Evolutionary conservation across 73 alveolate genomes (phyloP), one percentile per base, ranked within the genome.

Genomic region (Paramecium sexaurelia): DNA sequence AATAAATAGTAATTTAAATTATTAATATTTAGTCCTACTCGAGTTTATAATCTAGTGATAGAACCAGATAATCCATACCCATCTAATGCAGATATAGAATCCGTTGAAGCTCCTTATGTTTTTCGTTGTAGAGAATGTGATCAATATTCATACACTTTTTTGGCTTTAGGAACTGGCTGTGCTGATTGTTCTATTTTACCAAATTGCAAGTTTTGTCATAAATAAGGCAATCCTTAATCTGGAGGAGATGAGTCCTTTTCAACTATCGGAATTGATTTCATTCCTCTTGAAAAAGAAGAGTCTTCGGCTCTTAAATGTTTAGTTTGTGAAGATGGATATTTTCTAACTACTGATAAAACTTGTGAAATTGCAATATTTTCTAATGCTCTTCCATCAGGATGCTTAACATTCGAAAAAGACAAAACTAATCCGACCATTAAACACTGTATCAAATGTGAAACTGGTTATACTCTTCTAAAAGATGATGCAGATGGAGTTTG

Each of bases 121-220:
- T 29, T 78, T 10, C 35, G 40, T 9, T 78, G 90, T 43, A 9
- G 90, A 41, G 43, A 29, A 41, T 78, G 90, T 43, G 43, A 37
- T 20, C 47, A 39, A 41, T 32, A 26, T 5, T 10, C 43, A 29
- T 39, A 39, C 19, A 29, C 55, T 4, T 33, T 39, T 41, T 22
- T 43, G 43, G 75, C 26, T 10, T 1, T 17, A 1, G 71, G 73
- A 10, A 61, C 20, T 13, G 83, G 47, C 3, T 61, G 83, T 13
- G 6, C 26, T 20, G 83, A 61, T 61, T 61, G 83, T 26, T 61
- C 39, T 10, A 61, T 9, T 61, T 20, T 73, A 13, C 0, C 39
- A 17, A 78, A 78, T 78, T 78, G 90, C 43, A 24, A 37, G 22
- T 19, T 78, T 3, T 78, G 90, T 78, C 41, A 20, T 24, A 78